These are phyloP conservation scores for Coelastrella sp. DNA, from an alignment of 139 green algal genomes.

Conservation along the genomic window DNA sequence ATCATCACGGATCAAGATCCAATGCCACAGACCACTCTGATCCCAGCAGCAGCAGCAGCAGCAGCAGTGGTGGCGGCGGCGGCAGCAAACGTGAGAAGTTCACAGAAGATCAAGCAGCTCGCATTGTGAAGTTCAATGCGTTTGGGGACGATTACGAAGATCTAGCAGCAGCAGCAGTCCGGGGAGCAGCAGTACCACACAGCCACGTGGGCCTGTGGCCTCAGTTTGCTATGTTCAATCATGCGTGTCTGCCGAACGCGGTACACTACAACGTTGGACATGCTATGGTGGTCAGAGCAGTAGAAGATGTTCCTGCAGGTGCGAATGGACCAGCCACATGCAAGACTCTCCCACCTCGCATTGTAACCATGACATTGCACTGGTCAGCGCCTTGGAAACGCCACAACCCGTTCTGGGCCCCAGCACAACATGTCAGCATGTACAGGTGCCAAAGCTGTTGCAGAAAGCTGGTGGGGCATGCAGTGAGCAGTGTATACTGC, in stretches of 20 bases:
- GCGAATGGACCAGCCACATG: not conserved
- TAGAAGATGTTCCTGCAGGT: slow-evolving; percentile 42
- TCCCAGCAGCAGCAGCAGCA: slow-evolving; percentile 24
- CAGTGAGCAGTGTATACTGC: no score
- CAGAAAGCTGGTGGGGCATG: no score
- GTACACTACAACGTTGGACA: slow-evolving; percentile 63
- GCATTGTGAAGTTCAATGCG: slow-evolving; percentile 55
- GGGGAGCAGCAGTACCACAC: slow-evolving; percentile 18
- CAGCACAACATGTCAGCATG: no score
- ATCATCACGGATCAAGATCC: not conserved
- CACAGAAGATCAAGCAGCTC: not conserved
- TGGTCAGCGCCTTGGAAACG: no score
- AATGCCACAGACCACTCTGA: not conserved
- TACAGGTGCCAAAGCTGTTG: no score
- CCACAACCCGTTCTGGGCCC: no score
- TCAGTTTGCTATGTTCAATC: slow-evolving; percentile 60
- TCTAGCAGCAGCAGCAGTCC: slow-evolving; percentile 43
- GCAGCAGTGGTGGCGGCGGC: slow-evolving; percentile 18
- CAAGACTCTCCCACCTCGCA: not conserved
- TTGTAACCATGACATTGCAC: no score
- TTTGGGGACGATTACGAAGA: slow-evolving; percentile 69
- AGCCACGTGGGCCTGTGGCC: slow-evolving; percentile 64
- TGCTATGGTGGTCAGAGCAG: slow-evolving; percentile 63
- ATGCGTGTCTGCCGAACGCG: slow-evolving; percentile 60
- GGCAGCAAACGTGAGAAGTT: not conserved